Base-by-base conservation (phyloP, 805 yeast species). In the Metschnikowia lochheadii region DNA sequence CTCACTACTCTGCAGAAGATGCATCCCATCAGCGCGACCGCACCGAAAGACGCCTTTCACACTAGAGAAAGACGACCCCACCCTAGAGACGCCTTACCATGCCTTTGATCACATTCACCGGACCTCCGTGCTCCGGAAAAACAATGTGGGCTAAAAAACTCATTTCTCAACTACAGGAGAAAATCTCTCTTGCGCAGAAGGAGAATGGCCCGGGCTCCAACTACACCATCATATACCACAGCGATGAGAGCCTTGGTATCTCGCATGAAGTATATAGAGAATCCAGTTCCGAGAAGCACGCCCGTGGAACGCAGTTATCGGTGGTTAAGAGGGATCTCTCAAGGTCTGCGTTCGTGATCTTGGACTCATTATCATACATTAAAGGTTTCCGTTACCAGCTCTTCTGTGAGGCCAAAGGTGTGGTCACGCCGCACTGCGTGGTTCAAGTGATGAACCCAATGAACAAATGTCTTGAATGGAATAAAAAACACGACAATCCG, bases 361-460 rank as follows among this genome's bases (percentile, higher is more conserved):
- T 94, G 48, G 99, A 94, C 65, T 81, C 94, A 1, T 73, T 90
- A 60, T 83, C 88, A 38, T 94, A 94, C 64, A 94, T 94, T 60
- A 94, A 94, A 63, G 99, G 99, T 0, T 90, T 91, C 65, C 75
- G 99, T 53, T 94, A 94, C 68, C 99, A 94, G 67, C 73, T 94
- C 48, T 90, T 82, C 65, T 91, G 97, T 67, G 99, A 94, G 66
- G 91, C 96, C 36, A 92, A 91, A 64, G 85, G 89, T 1, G 73
- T 83, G 26, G 77, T 83, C 15, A 90, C 97, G 0, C 84, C 94
- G 2, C 85, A 88, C 55, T 86, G 95, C 62, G 87, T 91, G 36
- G 73, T 92, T 1, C 91, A 92, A 54, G 84, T 87, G 1, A 78
- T 90, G 59, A 81, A 87, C 15, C 84, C 96, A 0, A 57, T 78